Percentiles rank a stretch among this genome's conserved stretches.
Conservation (phyloP, 163 green algal species). For the Chlamydomonas reinhardtii region DNA sequence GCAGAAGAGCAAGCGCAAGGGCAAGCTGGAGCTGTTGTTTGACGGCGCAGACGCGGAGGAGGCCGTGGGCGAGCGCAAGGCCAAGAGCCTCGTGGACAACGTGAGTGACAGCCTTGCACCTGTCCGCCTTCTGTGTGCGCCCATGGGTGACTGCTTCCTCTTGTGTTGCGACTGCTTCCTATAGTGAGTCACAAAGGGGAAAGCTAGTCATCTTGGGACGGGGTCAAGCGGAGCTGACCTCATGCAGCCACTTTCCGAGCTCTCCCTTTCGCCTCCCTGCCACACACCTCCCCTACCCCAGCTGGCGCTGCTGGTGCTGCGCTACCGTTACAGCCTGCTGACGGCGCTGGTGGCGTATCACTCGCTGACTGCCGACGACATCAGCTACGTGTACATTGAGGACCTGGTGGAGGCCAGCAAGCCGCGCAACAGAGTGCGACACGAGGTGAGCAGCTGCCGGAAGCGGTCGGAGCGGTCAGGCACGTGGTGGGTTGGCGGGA, state of each 20-base stretch:
- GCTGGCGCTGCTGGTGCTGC: constrained; percentile 29
- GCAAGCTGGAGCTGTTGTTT: constrained; percentile 39
- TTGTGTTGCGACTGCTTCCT: too few species aligned
- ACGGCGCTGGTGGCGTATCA: constrained; percentile 8
- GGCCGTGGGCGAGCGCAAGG: background rate
- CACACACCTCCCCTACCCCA: background rate
- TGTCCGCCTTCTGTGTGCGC: too few species aligned
- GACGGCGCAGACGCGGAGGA: constrained; percentile 26
- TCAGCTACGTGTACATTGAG: constrained; percentile 34
- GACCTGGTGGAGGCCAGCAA: constrained; percentile 14
- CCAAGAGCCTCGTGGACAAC: constrained; percentile 11
- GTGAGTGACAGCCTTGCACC: background rate
- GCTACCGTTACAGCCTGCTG: constrained; percentile 20
- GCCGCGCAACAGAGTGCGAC: constrained; percentile 8
- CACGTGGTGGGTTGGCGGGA: background rate
- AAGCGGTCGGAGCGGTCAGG: too few species aligned
- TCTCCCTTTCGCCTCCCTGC: too few species aligned
- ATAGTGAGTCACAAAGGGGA: too few species aligned
- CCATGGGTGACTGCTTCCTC: too few species aligned
- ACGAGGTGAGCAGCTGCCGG: constrained; percentile 1
- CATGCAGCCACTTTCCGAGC: too few species aligned
- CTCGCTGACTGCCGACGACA: constrained; percentile 20
- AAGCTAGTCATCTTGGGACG: too few species aligned
- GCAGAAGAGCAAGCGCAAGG: constrained; percentile 1
- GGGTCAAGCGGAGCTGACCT: too few species aligned